These are phyloP conservation scores for Chenopodium berlandieri DNA, from an alignment of 148 eudicot genomes.

Conservation along the genomic window DNA sequence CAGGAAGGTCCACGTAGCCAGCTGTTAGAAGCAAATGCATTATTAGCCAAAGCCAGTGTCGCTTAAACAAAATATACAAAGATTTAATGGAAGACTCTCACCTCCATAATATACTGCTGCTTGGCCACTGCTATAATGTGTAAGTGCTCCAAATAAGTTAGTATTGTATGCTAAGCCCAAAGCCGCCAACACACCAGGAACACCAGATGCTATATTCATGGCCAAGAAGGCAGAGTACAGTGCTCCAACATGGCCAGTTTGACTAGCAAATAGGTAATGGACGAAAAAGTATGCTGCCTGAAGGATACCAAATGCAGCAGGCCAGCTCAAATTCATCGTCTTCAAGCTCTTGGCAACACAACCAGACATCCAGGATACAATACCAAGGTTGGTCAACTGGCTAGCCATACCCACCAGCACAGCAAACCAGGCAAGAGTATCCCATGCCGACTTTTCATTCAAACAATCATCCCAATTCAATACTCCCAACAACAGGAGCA, in stretches of 20 bases:
- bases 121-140: conserved; percentile 97
- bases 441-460: conserved; percentile 97
- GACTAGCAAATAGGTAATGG: conserved; percentile 94
- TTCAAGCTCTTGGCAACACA: conserved; percentile 67
- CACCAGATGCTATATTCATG: conserved; percentile 90
- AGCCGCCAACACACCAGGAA: conserved; percentile 78
- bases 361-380: conserved; percentile 84
- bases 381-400: conserved; percentile 84
- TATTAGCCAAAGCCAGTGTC: not conserved
- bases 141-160: conserved; percentile 81
- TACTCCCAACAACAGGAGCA: conserved; percentile 75
- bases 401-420: conserved; percentile 96
- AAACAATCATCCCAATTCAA: conserved; percentile 91
- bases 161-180: conserved; percentile 86
- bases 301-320: conserved; percentile 82
- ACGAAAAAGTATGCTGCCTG: conserved; percentile 89
- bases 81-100: conserved; percentile 21
- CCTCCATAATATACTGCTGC: conserved; percentile 99
- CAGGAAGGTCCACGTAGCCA: conserved; percentile 92
- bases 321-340: conserved; percentile 83
- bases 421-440: conserved; percentile 97
- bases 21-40: conserved; percentile 44
- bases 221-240: conserved; percentile 91
- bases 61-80: not conserved
- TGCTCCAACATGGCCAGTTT: conserved; percentile 97